phyloP scores from a whole-genome alignment of 306 rosid species.

The Cucurbita maxima region DNA sequence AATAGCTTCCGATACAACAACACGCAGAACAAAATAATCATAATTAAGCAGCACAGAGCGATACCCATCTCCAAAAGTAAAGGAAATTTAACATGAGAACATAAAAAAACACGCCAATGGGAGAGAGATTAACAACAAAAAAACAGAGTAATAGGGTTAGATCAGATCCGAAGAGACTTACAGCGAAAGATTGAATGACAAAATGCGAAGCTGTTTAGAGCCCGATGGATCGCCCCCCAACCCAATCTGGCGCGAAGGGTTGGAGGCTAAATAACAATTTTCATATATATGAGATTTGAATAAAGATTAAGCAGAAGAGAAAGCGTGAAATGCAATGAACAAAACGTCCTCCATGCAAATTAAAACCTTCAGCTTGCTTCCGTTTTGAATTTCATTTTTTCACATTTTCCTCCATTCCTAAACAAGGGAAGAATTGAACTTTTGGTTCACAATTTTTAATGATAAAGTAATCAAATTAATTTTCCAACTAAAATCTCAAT shows the following conservation, averaged over 20 bases:
- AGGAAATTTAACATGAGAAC: background rate
- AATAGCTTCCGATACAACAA: background rate
- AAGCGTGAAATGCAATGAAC: constrained; percentile 12
- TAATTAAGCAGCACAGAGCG: background rate
- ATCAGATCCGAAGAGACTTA: constrained; percentile 26
- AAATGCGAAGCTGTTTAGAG: constrained; percentile 29
- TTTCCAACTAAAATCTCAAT: no score
- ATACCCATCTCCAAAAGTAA: background rate
- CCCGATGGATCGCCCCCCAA: constrained; percentile 31
- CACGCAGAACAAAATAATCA: background rate
- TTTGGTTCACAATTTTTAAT: background rate
- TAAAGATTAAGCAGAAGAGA: constrained; percentile 5
- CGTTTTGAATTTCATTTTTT: background rate
- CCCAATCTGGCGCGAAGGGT: constrained; percentile 22
- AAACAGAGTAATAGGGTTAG: background rate
- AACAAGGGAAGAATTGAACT: background rate
- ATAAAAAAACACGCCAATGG: background rate
- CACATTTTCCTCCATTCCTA: background rate
- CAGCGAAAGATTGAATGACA: background rate
- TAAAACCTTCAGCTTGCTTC: background rate
- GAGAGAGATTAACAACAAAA: background rate
- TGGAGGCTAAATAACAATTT: background rate
- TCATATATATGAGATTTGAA: constrained; percentile 14
- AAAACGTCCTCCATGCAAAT: background rate
- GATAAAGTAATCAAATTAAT: background rate